A percentile compares a stretch with the other conserved stretches of the same genome.
These are phyloP conservation scores for Hamiltosporidium tvaerminnensis DNA, from an alignment of 371 early-diverging fungal species.

Conservation along the genomic window DNA sequence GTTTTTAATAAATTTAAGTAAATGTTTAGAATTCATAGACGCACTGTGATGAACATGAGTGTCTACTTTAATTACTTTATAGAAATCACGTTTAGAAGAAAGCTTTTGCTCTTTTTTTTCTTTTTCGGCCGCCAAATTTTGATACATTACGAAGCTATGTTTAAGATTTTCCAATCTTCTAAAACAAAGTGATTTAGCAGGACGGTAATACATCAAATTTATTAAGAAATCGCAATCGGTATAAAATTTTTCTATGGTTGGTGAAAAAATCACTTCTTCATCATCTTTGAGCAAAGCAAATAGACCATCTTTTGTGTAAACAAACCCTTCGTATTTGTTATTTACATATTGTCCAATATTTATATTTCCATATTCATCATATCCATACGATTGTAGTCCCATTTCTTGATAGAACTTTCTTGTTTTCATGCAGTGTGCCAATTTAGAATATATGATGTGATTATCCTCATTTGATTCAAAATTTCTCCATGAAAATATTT, in stretches of 20 bases:
- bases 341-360: too few species aligned
- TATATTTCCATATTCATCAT: too few species aligned
- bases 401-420: too few species aligned
- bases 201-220: conserved; percentile 71
- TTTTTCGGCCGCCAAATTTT: conserved; percentile 61
- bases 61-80: conserved; percentile 91
- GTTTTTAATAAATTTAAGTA: conserved; percentile 82
- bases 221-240: conserved; percentile 67
- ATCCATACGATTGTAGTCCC: too few species aligned
- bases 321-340: too few species aligned
- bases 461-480: too few species aligned
- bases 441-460: too few species aligned
- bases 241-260: conserved; percentile 68
- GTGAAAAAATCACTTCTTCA: conserved; percentile 18
- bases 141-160: conserved; percentile 77
- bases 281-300: too few species aligned
- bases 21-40: conserved; percentile 91
- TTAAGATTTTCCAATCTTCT: conserved; percentile 76
- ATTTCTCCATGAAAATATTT: too few species aligned
- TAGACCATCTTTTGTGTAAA: too few species aligned
- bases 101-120: conserved; percentile 61
- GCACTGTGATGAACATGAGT: conserved; percentile 87
- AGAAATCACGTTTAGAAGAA: conserved; percentile 84
- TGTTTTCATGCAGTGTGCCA: too few species aligned
- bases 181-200: conserved; percentile 77